Conservation (phyloP, 768 basidiomycete genomes). For the Xerocomus potaroensis region DNA sequence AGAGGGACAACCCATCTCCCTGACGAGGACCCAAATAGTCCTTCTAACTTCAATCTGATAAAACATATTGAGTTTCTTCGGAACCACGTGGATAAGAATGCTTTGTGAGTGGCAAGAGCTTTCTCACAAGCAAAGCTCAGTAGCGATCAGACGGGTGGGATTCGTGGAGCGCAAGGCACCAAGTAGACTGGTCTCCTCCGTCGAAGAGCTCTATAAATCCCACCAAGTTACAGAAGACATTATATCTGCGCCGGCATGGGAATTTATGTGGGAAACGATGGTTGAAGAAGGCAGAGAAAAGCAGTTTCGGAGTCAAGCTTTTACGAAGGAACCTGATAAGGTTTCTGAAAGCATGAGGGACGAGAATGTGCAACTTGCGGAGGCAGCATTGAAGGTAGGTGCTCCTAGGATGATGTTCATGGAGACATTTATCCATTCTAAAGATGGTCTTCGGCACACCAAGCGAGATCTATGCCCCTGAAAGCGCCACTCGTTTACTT, state of each 20-base stretch:
- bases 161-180: conserved; percentile 44
- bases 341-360: conserved; percentile 8
- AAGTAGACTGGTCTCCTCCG: conserved; percentile 38
- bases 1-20: conserved; percentile 63
- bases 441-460: conserved; percentile 80
- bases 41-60: conserved; percentile 73
- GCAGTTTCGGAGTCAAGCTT: conserved; percentile 52
- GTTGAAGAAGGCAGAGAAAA: conserved; percentile 79
- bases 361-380: conserved; percentile 52
- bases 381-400: conserved; percentile 67
- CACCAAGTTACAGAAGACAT: conserved; percentile 51
- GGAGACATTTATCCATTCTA: background rate
- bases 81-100: conserved; percentile 77
- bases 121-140: conserved; percentile 11
- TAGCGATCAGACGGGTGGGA: conserved; percentile 53
- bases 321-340: conserved; percentile 42
- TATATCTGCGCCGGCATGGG: conserved; percentile 48
- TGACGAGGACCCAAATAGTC: conserved; percentile 64
- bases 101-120: conserved; percentile 56
- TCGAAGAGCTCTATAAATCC: conserved; percentile 40
- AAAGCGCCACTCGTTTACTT: conserved; percentile 55
- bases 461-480: conserved; percentile 60
- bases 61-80: conserved; percentile 81
- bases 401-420: background rate
- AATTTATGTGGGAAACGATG: conserved; percentile 67